phyloP scores from a whole-genome alignment of 345 rosid genomes.

The Geranium rotundifolium region DNA sequence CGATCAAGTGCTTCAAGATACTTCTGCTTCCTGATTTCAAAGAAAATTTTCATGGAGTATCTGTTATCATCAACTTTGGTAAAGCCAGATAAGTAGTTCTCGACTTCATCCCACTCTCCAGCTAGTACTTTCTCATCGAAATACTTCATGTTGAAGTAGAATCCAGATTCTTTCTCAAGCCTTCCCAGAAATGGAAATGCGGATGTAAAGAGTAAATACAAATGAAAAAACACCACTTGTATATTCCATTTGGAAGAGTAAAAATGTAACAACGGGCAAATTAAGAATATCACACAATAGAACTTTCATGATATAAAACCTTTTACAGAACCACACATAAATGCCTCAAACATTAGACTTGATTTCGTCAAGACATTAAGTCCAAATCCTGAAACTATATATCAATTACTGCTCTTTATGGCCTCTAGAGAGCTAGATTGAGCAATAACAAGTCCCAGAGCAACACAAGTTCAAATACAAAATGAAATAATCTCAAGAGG shows the following conservation, averaged over 20 bases:
- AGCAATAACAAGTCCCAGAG: neutral
- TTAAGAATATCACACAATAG: neutral
- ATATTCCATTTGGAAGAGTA: too few relatives aligned
- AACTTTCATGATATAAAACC: neutral
- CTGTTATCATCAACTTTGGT: constrained; percentile 28
- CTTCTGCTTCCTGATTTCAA: constrained; percentile 52
- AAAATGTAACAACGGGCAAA: too few relatives aligned
- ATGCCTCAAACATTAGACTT: neutral
- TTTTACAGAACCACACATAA: neutral
- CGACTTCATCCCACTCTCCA: constrained; percentile 31
- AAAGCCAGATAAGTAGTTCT: constrained; percentile 24
- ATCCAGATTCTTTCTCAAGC: constrained; percentile 24
- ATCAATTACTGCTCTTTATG: neutral
- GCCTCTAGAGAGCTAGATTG: too few relatives aligned
- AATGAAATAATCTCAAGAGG: neutral
- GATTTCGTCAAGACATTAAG: neutral
- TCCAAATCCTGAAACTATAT: too few relatives aligned
- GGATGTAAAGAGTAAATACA: neutral
- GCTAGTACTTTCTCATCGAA: constrained; percentile 23
- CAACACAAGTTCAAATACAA: neutral
- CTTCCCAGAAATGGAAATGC: neutral
- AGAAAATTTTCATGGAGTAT: constrained; percentile 46
- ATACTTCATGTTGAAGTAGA: constrained; percentile 25
- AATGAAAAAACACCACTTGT: too few relatives aligned
- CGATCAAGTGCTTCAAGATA: constrained; percentile 53